These are phyloP conservation scores for Ajuga chamaepitys DNA, from an alignment of 257 asterid genomes.

Conservation along the genomic window DNA sequence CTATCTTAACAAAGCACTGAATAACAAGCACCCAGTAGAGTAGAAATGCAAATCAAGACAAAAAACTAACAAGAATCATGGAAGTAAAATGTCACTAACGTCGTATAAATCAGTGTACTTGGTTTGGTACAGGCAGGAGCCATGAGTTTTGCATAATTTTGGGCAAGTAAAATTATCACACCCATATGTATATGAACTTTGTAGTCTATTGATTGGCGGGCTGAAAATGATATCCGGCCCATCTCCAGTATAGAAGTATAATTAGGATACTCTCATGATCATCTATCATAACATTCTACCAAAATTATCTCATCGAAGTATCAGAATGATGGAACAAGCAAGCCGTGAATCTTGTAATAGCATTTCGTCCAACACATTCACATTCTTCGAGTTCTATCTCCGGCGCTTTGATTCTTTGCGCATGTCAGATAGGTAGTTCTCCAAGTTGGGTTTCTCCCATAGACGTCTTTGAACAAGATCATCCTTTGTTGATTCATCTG, in stretches of 20 bases:
- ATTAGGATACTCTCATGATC: slow-evolving; percentile 6
- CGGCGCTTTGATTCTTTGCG: slow-evolving; percentile 91
- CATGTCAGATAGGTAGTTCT: slow-evolving; percentile 67
- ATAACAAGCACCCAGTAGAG: too few species aligned
- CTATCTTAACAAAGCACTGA: too few species aligned
- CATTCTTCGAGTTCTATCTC: slow-evolving; percentile 33
- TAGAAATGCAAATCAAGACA: not conserved
- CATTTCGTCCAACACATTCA: not conserved
- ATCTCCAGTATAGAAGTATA: slow-evolving; percentile 4
- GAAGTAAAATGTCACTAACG: not conserved
- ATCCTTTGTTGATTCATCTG: slow-evolving; percentile 67
- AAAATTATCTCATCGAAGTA: slow-evolving; percentile 13
- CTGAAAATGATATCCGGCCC: slow-evolving; percentile 10
- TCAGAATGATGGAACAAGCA: not conserved
- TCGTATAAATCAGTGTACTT: not conserved
- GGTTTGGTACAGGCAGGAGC: not conserved
- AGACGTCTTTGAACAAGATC: slow-evolving; percentile 72
- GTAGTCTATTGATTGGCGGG: slow-evolving; percentile 2
- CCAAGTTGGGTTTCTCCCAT: slow-evolving; percentile 80
- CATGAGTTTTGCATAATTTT: not conserved
- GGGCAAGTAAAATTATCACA: not conserved
- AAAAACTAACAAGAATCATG: not conserved
- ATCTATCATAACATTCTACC: slow-evolving; percentile 17
- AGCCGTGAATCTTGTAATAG: not conserved
- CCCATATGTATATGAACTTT: not conserved